A percentile compares a stretch with the other conserved stretches of the same genome.
phyloP scores from a whole-genome alignment of 2,329 filamentous ascomycete genomes.

The Mollisia scopiformis region DNA sequence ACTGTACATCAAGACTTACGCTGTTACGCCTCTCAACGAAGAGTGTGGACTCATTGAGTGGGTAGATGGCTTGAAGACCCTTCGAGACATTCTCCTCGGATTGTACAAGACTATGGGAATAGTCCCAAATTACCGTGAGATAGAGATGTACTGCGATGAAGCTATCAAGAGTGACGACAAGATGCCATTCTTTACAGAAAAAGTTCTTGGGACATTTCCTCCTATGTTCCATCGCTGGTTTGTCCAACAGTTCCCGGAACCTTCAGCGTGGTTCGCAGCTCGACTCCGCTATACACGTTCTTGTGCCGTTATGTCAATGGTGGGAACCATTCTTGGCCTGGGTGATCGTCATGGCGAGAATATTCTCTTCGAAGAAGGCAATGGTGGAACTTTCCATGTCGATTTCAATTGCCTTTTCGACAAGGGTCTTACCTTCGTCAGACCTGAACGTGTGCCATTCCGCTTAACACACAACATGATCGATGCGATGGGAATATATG shows the following conservation, averaged over 20 bases:
- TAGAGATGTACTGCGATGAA: slow-evolving; percentile 67
- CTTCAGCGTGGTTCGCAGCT: slow-evolving; percentile 88
- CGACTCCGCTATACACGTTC: slow-evolving; percentile 89
- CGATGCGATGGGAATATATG: slow-evolving; percentile 93
- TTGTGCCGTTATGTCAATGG: slow-evolving; percentile 99
- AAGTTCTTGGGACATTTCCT: slow-evolving; percentile 69
- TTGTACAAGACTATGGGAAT: slow-evolving; percentile 79
- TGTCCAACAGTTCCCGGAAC: slow-evolving; percentile 90
- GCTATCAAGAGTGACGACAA: slow-evolving; percentile 61
- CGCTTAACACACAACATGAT: slow-evolving; percentile 98
- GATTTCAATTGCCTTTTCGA: slow-evolving; percentile 99
- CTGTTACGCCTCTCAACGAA: slow-evolving; percentile 94
- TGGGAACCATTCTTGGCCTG: slow-evolving; percentile 89
- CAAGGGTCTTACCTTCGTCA: slow-evolving; percentile 93
- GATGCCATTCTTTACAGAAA: slow-evolving; percentile 70
- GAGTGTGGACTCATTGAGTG: slow-evolving; percentile 98
- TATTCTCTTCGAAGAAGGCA: slow-evolving; percentile 90
- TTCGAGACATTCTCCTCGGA: slow-evolving; percentile 85
- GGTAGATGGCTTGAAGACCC: slow-evolving; percentile 93
- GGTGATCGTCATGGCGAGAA: slow-evolving; percentile 98
- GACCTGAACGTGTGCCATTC: slow-evolving; percentile 94
- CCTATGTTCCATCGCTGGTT: slow-evolving; percentile 94
- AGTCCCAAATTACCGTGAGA: slow-evolving; percentile 67
- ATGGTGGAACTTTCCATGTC: slow-evolving; percentile 93
- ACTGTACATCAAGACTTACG: slow-evolving; percentile 95